Percentiles rank a stretch among this genome's conserved stretches.
phyloP scores from a whole-genome alignment of 305 asterid species.

The Fraxinus angustifolia region DNA sequence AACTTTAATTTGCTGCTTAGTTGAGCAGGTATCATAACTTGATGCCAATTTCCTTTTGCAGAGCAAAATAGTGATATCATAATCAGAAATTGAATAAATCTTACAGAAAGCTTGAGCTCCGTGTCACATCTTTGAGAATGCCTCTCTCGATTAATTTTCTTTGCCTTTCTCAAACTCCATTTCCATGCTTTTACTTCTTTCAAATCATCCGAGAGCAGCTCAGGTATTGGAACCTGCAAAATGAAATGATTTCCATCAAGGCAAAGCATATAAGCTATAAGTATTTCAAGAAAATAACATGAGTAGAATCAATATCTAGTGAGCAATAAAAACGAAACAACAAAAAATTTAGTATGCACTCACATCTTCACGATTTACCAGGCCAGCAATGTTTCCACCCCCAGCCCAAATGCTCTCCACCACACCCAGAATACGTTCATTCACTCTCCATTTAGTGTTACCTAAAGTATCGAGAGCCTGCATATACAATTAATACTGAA shows the following conservation, averaged over 20 bases:
- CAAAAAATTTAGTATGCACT: conserved; percentile 29
- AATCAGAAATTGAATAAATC: conserved; percentile 24
- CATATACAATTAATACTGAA: conserved; percentile 11
- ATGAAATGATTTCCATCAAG: conserved; percentile 22
- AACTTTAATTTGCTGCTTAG: conserved; percentile 11
- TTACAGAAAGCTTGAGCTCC: conserved; percentile 86
- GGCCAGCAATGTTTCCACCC: conserved; percentile 85
- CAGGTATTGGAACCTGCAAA: conserved; percentile 73
- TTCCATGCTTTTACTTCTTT: conserved; percentile 70
- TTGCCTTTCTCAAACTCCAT: conserved; percentile 71
- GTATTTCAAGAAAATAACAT: conserved; percentile 8
- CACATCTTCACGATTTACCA: conserved; percentile 81
- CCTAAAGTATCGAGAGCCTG: conserved; percentile 97
- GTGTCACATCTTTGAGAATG: conserved; percentile 85
- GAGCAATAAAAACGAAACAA: not conserved
- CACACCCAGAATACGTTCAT: conserved; percentile 61
- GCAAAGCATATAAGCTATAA: conserved; percentile 16
- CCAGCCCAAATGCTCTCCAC: conserved; percentile 87
- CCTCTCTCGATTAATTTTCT: conserved; percentile 82
- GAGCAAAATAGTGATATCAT: conserved; percentile 2
- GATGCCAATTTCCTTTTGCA: conserved; percentile 18
- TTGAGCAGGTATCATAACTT: not conserved
- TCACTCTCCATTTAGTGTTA: conserved; percentile 87
- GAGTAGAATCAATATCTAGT: not conserved
- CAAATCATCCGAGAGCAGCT: conserved; percentile 52